A percentile compares a stretch with the other conserved stretches of the same genome.
Conservation (phyloP, 441 rosid genomes). For the Heliophila coronopifolia region DNA sequence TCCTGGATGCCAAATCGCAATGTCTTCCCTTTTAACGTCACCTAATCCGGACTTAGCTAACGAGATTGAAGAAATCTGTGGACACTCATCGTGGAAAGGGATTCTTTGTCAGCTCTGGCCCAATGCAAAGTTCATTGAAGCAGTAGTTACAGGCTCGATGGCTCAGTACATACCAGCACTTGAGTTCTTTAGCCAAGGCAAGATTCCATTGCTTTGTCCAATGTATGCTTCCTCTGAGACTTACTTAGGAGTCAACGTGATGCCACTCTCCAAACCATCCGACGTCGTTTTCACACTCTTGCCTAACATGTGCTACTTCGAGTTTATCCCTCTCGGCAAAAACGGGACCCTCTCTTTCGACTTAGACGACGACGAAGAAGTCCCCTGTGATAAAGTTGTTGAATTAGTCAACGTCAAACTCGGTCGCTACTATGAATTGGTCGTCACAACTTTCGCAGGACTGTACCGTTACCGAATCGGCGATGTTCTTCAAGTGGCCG, state of each 20-base stretch:
- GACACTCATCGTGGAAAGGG: conserved; percentile 69
- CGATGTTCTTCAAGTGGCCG: conserved; percentile 78
- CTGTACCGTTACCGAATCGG: conserved; percentile 70
- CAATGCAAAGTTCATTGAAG: conserved; percentile 73
- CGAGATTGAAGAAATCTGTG: conserved; percentile 64
- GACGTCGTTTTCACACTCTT: conserved; percentile 74
- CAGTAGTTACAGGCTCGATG: conserved; percentile 89
- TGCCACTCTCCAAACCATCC: conserved; percentile 64
- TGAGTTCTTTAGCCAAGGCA: conserved; percentile 43
- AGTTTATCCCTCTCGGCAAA: conserved; percentile 68
- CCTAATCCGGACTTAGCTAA: conserved; percentile 58
- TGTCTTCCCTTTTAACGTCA: conserved; percentile 36
- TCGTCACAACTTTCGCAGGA: conserved; percentile 76
- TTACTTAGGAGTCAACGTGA: conserved; percentile 82
- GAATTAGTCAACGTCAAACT: conserved; percentile 58
- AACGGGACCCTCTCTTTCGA: conserved; percentile 48
- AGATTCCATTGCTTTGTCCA: conserved; percentile 69
- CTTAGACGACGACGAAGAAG: conserved; percentile 48
- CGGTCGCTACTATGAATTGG: conserved; percentile 73
- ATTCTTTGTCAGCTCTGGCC: conserved; percentile 79
- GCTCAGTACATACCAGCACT: conserved; percentile 80
- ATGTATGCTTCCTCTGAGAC: conserved; percentile 97
- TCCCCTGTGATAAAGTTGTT: conserved; percentile 45
- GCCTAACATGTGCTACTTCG: conserved; percentile 89
- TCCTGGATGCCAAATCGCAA: conserved; percentile 48